Conservation (phyloP, 768 basidiomycete genomes). For the Leccinum sublutescens region DNA sequence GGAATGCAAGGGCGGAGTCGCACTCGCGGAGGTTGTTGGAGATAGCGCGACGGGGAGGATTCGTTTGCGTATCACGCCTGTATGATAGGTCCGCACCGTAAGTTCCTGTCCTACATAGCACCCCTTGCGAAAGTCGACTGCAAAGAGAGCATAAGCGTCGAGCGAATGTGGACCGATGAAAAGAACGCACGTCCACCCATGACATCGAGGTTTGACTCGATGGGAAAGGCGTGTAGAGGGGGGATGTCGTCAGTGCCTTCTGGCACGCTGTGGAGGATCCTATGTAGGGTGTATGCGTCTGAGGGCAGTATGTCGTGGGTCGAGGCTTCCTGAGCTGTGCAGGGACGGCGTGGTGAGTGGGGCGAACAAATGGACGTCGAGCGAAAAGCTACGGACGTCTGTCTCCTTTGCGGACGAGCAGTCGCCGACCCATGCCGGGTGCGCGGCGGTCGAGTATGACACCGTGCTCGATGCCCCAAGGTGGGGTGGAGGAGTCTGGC, state of each 20-base stretch:
- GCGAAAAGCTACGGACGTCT: slow-evolving; percentile 55
- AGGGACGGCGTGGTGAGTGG: slow-evolving; percentile 5
- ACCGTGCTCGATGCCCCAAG: slow-evolving; percentile 59
- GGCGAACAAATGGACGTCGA: neutral
- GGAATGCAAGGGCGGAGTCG: slow-evolving; percentile 21
- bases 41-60: slow-evolving; percentile 74
- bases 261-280: slow-evolving; percentile 81
- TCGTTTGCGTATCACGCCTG: slow-evolving; percentile 86
- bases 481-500: slow-evolving; percentile 46
- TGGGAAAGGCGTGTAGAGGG: slow-evolving; percentile 79
- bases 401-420: slow-evolving; percentile 68
- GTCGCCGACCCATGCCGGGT: slow-evolving; percentile 73
- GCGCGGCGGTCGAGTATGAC: slow-evolving; percentile 64
- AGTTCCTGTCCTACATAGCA: slow-evolving; percentile 98
- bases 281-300: slow-evolving; percentile 71
- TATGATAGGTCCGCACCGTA: slow-evolving; percentile 95
- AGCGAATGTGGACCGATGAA: neutral
- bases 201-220: slow-evolving; percentile 92
- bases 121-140: slow-evolving; percentile 96
- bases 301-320: slow-evolving; percentile 52
- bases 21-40: slow-evolving; percentile 21
- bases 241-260: slow-evolving; percentile 80
- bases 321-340: slow-evolving; percentile 50
- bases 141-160: slow-evolving; percentile 7
- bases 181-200: slow-evolving; percentile 83